phyloP scores from a whole-genome alignment of 2,329 filamentous ascomycete genomes.

The Didymella lethalis region DNA sequence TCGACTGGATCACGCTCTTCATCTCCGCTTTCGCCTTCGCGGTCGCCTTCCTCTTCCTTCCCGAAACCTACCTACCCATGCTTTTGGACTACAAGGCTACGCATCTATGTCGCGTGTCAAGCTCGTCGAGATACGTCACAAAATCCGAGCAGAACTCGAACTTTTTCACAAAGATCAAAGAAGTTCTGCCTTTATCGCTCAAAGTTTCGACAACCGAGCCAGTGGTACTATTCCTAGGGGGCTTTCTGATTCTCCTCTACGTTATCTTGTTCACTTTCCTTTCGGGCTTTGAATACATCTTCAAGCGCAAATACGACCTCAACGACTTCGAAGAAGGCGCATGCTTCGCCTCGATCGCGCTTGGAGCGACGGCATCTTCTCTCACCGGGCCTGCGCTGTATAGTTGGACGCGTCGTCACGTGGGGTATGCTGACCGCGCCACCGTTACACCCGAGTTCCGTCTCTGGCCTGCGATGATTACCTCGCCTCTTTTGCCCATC shows the following conservation, averaged over 20 bases:
- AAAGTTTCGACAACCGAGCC: constrained; percentile 8
- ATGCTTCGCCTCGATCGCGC: constrained; percentile 16
- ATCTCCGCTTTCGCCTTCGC: constrained; percentile 18
- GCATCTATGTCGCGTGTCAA: constrained; percentile 38
- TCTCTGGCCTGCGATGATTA: constrained; percentile 69
- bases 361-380: constrained; percentile 8
- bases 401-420: background rate
- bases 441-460: constrained; percentile 73
- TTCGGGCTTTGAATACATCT: constrained; percentile 19
- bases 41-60: constrained; percentile 49
- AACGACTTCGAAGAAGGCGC: constrained; percentile 8
- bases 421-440: background rate
- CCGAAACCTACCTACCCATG: constrained; percentile 59
- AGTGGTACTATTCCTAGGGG: constrained; percentile 1
- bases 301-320: constrained; percentile 13
- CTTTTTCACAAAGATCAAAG: constrained; percentile 2
- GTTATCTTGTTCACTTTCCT: constrained; percentile 19
- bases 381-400: constrained; percentile 1
- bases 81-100: constrained; percentile 44
- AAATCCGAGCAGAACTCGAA: constrained; percentile 21
- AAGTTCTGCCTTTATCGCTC: background rate
- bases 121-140: constrained; percentile 52
- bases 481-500: constrained; percentile 74
- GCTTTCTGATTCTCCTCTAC: constrained; percentile 16
- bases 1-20: constrained; percentile 16